A percentile compares a stretch with the other conserved stretches of the same genome.
Conservation (phyloP, 306 rosid species). For the Malus sylvestris region DNA sequence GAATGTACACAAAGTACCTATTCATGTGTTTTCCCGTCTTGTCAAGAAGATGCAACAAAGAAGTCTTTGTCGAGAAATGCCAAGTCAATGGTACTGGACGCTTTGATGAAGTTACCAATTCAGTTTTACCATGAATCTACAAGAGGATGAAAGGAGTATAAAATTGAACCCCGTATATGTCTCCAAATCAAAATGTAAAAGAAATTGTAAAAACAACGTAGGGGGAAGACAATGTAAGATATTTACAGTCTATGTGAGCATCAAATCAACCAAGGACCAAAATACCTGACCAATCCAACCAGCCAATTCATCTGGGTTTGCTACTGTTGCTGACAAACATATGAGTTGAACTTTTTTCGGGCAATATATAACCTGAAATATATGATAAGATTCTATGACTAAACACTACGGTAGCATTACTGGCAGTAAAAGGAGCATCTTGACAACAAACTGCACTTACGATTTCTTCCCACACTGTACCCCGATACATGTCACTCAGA, state of each 20-base stretch:
- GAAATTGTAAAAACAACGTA: too few species aligned
- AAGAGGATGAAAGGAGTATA: constrained; percentile 20
- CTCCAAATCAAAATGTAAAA: too few species aligned
- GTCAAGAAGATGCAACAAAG: constrained; percentile 76
- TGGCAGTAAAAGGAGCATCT: constrained; percentile 13
- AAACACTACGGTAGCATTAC: constrained; percentile 1
- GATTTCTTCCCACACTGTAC: constrained; percentile 97
- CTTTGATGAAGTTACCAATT: constrained; percentile 80
- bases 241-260: background rate
- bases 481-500: constrained; percentile 91
- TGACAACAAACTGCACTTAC: constrained; percentile 43
- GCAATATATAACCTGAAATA: constrained; percentile 73
- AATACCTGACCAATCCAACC: constrained; percentile 98
- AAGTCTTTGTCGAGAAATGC: constrained; percentile 78
- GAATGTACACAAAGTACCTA: constrained; percentile 36
- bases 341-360: constrained; percentile 86
- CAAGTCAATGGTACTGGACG: constrained; percentile 95
- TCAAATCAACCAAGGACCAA: background rate
- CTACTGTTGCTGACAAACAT: constrained; percentile 83
- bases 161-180: background rate
- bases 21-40: constrained; percentile 76
- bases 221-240: background rate
- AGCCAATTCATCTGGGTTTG: constrained; percentile 93
- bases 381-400: background rate
- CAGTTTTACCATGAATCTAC: constrained; percentile 90